These are phyloP conservation scores for Hyaloscypha finlandica DNA, from an alignment of 495 filamentous ascomycete genomes.

Conservation along the genomic window DNA sequence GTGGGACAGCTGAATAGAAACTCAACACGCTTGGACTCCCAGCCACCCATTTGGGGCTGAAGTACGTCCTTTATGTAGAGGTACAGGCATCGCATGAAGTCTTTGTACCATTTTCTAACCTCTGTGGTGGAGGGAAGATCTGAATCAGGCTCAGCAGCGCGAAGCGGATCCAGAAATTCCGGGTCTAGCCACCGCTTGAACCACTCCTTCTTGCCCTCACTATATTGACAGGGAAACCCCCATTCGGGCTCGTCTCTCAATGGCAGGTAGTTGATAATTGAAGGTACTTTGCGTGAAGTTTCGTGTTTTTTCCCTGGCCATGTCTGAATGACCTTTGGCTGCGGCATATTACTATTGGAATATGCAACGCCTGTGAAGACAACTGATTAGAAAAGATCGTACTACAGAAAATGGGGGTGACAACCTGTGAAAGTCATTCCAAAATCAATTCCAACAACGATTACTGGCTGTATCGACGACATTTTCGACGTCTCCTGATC, in stretches of 20 bases:
- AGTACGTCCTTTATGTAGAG: neutral
- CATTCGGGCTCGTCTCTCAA: neutral
- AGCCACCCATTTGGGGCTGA: neutral
- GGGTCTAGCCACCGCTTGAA: conserved; percentile 10
- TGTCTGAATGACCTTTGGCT: neutral
- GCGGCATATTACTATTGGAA: neutral
- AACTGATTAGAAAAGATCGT: neutral
- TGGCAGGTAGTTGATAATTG: neutral
- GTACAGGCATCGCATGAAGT: neutral
- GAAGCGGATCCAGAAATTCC: neutral
- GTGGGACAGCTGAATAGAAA: conserved; percentile 9
- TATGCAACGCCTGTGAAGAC: neutral
- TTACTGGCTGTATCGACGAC: no score
- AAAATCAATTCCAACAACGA: conserved; percentile 10
- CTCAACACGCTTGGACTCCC: neutral
- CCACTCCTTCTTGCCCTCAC: neutral
- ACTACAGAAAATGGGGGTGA: neutral
- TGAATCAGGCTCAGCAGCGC: neutral
- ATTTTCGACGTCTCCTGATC: no score
- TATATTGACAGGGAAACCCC: conserved; percentile 1
- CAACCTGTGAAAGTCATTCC: conserved; percentile 9
- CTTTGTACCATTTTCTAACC: neutral
- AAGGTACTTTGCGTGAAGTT: neutral
- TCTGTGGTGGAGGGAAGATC: neutral
- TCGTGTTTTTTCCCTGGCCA: neutral